Evolutionary conservation across 768 basidiomycete genomes (phyloP), one percentile per base, ranked within the genome.

Genomic region (Phylloporus rhodoxanthus): DNA sequence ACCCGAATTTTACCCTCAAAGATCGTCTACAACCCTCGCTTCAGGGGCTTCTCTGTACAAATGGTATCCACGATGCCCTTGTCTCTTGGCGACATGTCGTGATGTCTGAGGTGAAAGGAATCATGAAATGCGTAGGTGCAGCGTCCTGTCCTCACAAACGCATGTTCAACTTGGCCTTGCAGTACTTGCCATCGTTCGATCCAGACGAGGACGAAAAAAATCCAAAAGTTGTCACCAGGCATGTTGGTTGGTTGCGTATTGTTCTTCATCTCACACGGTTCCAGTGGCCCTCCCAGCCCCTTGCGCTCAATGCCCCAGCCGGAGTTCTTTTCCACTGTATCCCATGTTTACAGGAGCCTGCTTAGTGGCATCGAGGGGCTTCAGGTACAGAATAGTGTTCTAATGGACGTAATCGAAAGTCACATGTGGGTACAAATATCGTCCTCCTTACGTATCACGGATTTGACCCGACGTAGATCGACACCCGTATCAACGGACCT

Each of bases 11-110:
- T 52, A 72, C 72, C 1, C 61, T 90, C 43, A 75, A 74, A 46
- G 85, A 90, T 54, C 73, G 81, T 26, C 58, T 92, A 33, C 76
- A 76, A 23, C 91, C 91, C 2, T 60, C 94, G 39, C 63, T 96
- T 23, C 76, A 82, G 28, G 90, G 89, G n/a, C 75, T 98, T 43
- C 68, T 82, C 20, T 75, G 87, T 52, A 87, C 88, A 1, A 78
- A 75, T 37, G 86, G 84, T 3, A 63, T 91, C 36, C 80, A 81
- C 45, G 85, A 87, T 52, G 84, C 81, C 1, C 71, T 81, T 25
- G 56, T 77, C 10, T 77, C 80, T 14, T 92, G 89, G 86, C 71
- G 85, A 53, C 81, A 85, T 33, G 76, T 80, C 5, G 84, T 82
- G 15, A 66, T 88, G 51, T 68, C 65, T 13, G 84, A 87, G 52